Evolutionary conservation across 176 grass and related monocot genomes (phyloP).

Genomic region (Aegilops longissima): DNA sequence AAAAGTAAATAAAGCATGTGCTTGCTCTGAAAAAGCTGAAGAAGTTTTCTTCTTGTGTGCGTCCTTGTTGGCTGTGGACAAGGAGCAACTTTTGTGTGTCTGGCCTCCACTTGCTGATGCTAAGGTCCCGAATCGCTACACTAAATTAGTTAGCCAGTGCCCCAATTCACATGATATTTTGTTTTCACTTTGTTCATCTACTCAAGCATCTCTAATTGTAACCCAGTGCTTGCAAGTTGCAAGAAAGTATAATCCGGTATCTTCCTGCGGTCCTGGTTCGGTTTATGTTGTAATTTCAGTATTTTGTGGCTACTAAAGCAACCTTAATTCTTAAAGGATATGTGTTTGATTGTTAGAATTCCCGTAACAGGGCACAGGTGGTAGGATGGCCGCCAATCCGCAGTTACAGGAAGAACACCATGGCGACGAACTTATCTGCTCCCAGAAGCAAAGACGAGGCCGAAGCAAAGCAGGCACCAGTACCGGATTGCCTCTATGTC

Average conservation of each 20-base stretch:
- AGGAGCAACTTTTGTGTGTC: conserved; percentile 13
- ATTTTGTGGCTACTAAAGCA: not conserved
- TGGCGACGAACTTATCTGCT: conserved; percentile 53
- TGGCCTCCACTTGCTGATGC: conserved; percentile 12
- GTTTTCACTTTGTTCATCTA: not conserved
- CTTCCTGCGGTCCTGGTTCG: not conserved
- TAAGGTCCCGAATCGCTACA: not conserved
- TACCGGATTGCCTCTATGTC: conserved; percentile 50
- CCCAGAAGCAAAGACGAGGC: conserved; percentile 52
- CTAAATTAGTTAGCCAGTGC: not conserved
- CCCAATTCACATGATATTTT: not conserved
- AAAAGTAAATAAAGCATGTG: not conserved
- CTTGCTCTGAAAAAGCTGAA: conserved; percentile 29
- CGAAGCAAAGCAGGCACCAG: conserved; percentile 36
- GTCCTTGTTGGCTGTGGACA: not conserved
- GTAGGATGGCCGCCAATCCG: conserved; percentile 92
- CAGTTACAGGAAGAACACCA: conserved; percentile 78
- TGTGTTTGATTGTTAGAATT: conserved; percentile 10
- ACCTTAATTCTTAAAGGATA: not conserved
- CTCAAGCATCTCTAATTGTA: not conserved
- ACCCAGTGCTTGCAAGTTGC: not conserved
- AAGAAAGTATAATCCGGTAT: not conserved
- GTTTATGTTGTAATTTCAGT: conserved; percentile 4
- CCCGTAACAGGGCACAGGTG: conserved; percentile 62
- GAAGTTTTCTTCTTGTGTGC: conserved; percentile 10